phyloP scores from a whole-genome alignment of 352 stramenopile species.

The Globisporangium splendens region DNA sequence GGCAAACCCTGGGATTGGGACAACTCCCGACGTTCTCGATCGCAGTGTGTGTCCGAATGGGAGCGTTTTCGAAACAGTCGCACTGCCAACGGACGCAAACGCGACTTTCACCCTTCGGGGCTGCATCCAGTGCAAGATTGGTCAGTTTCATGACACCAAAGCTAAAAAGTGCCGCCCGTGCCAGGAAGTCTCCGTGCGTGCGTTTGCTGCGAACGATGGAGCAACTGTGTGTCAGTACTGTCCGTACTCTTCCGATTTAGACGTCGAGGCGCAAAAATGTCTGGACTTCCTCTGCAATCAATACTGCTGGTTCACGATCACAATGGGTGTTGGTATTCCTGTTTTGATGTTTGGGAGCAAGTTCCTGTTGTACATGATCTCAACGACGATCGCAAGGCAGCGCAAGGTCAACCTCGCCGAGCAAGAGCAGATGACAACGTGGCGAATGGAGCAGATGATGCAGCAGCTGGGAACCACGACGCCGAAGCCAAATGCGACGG shows the following conservation, averaged over 20 bases:
- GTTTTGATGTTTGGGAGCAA: conserved; percentile 52
- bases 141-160: conserved; percentile 51
- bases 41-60: conserved; percentile 48
- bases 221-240: conserved; percentile 53
- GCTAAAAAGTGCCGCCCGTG: conserved; percentile 39
- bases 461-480: conserved; percentile 34
- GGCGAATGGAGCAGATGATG: conserved; percentile 64
- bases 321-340: conserved; percentile 43
- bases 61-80: conserved; percentile 44
- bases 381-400: conserved; percentile 34
- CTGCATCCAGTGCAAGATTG: conserved; percentile 60
- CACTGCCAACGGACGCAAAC: conserved; percentile 16
- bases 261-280: conserved; percentile 30
- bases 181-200: conserved; percentile 37
- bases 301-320: conserved; percentile 64
- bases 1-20: conserved; percentile 52
- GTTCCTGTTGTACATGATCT: conserved; percentile 39
- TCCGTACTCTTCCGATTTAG: conserved; percentile 56
- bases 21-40: conserved; percentile 25
- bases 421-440: conserved; percentile 65
- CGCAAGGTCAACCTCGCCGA: conserved; percentile 46
- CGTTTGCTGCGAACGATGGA: conserved; percentile 50
- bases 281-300: conserved; percentile 47
- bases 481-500: conserved; percentile 2
- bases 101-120: conserved; percentile 30